Evolutionary conservation across 2,329 filamentous ascomycete species (phyloP).

Genomic region (Tricladium varicosporioides): DNA sequence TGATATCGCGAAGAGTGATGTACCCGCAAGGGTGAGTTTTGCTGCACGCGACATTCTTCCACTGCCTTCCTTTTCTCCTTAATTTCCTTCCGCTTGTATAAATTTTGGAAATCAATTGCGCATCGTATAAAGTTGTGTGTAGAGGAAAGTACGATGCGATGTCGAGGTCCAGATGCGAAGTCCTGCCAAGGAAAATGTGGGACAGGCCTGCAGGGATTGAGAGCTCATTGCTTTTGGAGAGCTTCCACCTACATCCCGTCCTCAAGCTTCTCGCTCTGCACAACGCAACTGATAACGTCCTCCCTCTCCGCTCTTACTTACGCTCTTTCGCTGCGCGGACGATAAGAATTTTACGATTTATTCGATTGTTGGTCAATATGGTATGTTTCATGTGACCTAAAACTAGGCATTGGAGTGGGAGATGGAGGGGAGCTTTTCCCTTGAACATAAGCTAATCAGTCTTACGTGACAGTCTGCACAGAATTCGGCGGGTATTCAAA

Average conservation of each 20-base stretch:
- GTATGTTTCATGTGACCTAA: slow-evolving; percentile 16
- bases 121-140: too few species aligned
- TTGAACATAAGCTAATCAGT: too few species aligned
- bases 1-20: slow-evolving; percentile 70
- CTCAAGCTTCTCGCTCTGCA: too few species aligned
- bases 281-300: too few species aligned
- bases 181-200: too few species aligned
- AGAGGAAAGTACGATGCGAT: too few species aligned
- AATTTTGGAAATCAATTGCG: neutral
- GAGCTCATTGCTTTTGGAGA: too few species aligned
- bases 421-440: neutral
- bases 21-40: slow-evolving; percentile 78
- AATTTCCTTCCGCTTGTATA: neutral
- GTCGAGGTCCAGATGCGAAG: too few species aligned
- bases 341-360: neutral
- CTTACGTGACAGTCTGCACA: slow-evolving; percentile 98
- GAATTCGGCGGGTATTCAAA: slow-evolving; percentile 98
- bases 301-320: too few species aligned
- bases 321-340: too few species aligned
- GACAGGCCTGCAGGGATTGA: too few species aligned
- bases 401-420: neutral
- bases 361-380: slow-evolving; percentile 25
- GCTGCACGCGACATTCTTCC: slow-evolving; percentile 80
- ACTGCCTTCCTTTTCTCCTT: neutral
- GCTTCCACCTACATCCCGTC: too few species aligned